phyloP scores from a whole-genome alignment of 2,329 filamentous ascomycete genomes.

The Stagonosporopsis cucurbitacearum region DNA sequence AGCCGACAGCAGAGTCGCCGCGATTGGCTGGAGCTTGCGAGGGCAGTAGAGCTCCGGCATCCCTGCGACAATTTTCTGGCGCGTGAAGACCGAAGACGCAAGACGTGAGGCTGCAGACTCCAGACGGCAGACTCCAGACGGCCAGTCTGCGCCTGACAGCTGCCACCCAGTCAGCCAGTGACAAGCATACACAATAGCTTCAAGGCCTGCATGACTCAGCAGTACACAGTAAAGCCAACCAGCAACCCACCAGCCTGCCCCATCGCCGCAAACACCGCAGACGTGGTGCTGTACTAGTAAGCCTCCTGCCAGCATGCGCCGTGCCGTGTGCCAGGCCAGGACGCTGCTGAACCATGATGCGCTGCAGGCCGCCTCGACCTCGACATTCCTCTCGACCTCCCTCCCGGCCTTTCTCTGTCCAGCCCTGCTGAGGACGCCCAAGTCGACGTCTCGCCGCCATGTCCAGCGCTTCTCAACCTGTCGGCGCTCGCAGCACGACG shows the following conservation, averaged over 20 bases:
- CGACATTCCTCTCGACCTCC: no score
- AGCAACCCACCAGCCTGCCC: neutral
- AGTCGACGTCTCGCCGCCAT: conserved; percentile 17
- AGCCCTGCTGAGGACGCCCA: conserved; percentile 34
- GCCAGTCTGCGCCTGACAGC: conserved; percentile 2
- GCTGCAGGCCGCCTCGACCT: conserved; percentile 27
- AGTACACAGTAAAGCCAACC: neutral
- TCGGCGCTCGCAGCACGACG: conserved; percentile 26
- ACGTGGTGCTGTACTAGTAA: neutral
- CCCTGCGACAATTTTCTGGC: conserved; percentile 32
- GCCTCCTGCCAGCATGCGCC: conserved; percentile 36
- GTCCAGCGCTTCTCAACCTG: conserved; percentile 36
- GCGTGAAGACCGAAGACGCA: conserved; percentile 18
- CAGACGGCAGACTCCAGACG: no score
- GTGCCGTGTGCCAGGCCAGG: conserved; percentile 37
- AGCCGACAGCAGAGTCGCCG: conserved; percentile 18
- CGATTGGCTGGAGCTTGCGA: conserved; percentile 25
- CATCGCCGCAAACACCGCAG: neutral
- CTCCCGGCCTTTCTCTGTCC: conserved; percentile 47
- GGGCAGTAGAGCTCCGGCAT: conserved; percentile 11
- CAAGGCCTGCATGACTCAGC: conserved; percentile 14
- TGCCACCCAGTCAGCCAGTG: conserved; percentile 3
- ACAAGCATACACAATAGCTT: no score
- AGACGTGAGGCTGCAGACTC: no score
- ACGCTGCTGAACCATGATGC: conserved; percentile 36